phyloP scores from a whole-genome alignment of 768 basidiomycete species.

The Lactarius psammicola region DNA sequence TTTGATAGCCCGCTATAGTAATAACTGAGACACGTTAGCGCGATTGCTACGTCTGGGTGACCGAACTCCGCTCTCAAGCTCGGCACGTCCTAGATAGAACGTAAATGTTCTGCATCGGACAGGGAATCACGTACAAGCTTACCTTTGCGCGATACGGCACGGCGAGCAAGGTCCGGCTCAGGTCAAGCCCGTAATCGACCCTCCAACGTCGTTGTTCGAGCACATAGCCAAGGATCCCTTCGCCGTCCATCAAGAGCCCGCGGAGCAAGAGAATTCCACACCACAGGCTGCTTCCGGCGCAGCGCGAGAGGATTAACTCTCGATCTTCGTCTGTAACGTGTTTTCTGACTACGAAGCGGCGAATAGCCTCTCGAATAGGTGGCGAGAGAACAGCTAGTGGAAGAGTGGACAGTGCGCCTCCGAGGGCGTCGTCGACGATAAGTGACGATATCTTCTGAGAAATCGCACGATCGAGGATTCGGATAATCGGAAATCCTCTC shows the following conservation, averaged over 20 bases:
- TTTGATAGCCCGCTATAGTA: conserved; percentile 48
- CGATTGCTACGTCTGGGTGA: conserved; percentile 49
- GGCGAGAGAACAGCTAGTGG: conserved; percentile 5
- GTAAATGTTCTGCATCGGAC: neutral
- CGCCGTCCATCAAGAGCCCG: conserved; percentile 40
- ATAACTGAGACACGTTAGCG: conserved; percentile 48
- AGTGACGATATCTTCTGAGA: conserved; percentile 2
- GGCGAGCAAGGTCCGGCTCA: conserved; percentile 44
- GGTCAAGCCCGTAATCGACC: conserved; percentile 52
- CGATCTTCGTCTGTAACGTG: conserved; percentile 3
- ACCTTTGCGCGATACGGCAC: conserved; percentile 52
- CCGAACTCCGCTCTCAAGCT: conserved; percentile 48
- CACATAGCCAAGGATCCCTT: conserved; percentile 41
- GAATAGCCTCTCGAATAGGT: conserved; percentile 1
- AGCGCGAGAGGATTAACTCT: neutral
- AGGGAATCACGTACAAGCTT: neutral
- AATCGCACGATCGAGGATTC: conserved; percentile 2
- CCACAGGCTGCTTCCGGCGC: conserved; percentile 33
- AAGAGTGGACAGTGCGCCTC: conserved; percentile 1
- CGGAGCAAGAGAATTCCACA: conserved; percentile 43
- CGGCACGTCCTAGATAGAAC: conserved; percentile 41
- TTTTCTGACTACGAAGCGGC: conserved; percentile 5
- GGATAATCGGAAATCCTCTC: conserved; percentile 11
- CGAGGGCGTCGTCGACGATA: conserved; percentile 8
- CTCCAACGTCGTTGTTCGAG: conserved; percentile 46